A percentile compares a stretch with the other conserved stretches of the same genome.
These are phyloP conservation scores for Lichtheimia ramosa DNA, from an alignment of 371 early-diverging fungal species.

Conservation along the genomic window DNA sequence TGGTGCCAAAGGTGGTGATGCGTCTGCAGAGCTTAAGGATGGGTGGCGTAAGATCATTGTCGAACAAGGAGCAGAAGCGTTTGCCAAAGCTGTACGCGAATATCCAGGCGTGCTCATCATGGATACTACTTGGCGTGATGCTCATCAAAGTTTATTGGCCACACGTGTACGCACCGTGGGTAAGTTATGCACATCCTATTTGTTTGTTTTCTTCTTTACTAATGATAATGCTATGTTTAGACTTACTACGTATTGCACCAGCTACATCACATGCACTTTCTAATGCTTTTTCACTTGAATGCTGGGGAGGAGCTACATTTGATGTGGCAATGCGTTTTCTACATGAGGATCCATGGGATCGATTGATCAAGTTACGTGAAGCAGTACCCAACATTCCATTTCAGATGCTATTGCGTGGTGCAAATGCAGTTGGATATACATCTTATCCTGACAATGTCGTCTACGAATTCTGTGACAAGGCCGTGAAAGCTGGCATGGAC, in stretches of 20 bases:
- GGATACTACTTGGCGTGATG: constrained; percentile 96
- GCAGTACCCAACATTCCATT: constrained; percentile 96
- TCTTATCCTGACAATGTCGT: constrained; percentile 96
- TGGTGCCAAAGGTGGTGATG: constrained; percentile 44
- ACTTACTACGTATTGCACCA: constrained; percentile 77
- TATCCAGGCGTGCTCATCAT: constrained; percentile 87
- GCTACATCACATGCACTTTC: constrained; percentile 84
- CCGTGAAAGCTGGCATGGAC: constrained; percentile 89
- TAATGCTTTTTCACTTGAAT: constrained; percentile 89
- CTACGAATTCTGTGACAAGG: constrained; percentile 92
- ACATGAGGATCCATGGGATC: constrained; percentile 95
- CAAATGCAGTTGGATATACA: constrained; percentile 96
- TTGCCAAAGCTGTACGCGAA: constrained; percentile 87
- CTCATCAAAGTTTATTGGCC: constrained; percentile 91
- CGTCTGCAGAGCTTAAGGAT: constrained; percentile 54
- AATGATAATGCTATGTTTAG: constrained; percentile 54
- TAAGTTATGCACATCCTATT: constrained; percentile 17
- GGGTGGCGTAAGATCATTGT: constrained; percentile 92
- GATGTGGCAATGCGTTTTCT: constrained; percentile 95
- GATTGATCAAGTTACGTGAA: constrained; percentile 75
- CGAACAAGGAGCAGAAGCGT: constrained; percentile 83
- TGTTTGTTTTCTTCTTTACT: constrained; percentile 35
- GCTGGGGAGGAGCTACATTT: constrained; percentile 96
- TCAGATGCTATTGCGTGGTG: constrained; percentile 97
- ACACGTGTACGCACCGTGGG: constrained; percentile 92